A percentile compares a stretch with the other conserved stretches of the same genome.
Conservation (phyloP, 2,329 filamentous ascomycete species). For the Hypoxylon rubiginosum region DNA sequence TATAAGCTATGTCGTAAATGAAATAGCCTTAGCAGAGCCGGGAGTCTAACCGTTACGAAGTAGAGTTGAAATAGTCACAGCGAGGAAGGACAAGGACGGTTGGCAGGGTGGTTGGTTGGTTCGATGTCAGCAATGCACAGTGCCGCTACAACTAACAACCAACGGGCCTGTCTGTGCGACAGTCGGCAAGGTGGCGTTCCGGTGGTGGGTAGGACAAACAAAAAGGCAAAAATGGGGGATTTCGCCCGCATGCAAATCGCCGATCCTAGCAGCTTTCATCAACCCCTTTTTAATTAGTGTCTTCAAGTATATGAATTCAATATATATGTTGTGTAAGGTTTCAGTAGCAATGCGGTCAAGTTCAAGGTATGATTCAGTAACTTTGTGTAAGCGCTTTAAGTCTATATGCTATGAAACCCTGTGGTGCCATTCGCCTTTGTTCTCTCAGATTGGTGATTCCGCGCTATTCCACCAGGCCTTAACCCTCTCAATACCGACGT, state of each 20-base stretch:
- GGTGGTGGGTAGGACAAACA: background rate
- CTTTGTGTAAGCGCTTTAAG: background rate
- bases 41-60: background rate
- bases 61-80: background rate
- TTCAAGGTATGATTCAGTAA: background rate
- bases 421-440: background rate
- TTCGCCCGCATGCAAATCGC: background rate
- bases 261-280: background rate
- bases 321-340: background rate
- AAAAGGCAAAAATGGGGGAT: background rate
- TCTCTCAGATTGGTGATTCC: background rate
- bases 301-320: background rate
- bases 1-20: background rate
- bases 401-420: background rate
- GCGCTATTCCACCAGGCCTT: slow-evolving; percentile 16
- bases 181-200: background rate
- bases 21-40: background rate
- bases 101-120: background rate
- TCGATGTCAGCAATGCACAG: background rate
- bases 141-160: background rate
- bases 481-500: slow-evolving; percentile 2
- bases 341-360: background rate
- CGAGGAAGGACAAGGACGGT: too few relatives aligned
- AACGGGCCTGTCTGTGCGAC: background rate
- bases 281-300: background rate